Percentiles rank a stretch among this genome's conserved stretches.
phyloP scores from a whole-genome alignment of 495 filamentous ascomycete genomes.

The Acidomyces sp. region DNA sequence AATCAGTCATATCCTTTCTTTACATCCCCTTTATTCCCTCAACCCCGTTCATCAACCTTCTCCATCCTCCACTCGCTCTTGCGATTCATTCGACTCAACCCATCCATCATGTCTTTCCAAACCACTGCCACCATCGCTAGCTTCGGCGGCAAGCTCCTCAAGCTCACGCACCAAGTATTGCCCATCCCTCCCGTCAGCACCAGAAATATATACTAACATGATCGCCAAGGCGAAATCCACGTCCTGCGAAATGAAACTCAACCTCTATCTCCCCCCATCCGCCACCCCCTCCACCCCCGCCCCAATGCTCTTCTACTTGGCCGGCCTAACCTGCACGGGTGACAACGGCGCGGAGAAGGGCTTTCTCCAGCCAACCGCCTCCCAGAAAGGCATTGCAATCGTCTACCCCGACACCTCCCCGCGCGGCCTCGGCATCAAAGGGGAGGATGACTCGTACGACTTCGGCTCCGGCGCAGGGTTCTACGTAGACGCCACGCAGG shows the following conservation, averaged over 20 bases:
- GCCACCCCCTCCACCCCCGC: constrained; percentile 42
- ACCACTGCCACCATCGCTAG: constrained; percentile 80
- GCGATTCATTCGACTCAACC: background rate
- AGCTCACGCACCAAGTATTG: constrained; percentile 58
- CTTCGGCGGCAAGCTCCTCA: constrained; percentile 91
- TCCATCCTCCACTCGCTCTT: background rate
- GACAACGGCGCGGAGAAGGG: constrained; percentile 96
- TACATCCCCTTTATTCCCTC: too few relatives aligned
- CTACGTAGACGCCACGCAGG: constrained; percentile 78
- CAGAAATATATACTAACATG: background rate
- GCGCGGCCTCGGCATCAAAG: constrained; percentile 61
- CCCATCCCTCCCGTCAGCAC: background rate
- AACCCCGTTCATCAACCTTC: too few relatives aligned
- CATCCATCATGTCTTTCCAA: constrained; percentile 54
- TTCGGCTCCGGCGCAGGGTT: constrained; percentile 87
- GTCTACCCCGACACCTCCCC: constrained; percentile 93
- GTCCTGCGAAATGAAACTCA: constrained; percentile 53
- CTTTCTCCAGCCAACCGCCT: constrained; percentile 77
- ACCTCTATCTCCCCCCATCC: constrained; percentile 53
- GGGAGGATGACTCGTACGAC: constrained; percentile 75
- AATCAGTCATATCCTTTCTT: too few relatives aligned
- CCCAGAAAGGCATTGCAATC: constrained; percentile 66
- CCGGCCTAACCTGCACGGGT: constrained; percentile 86
- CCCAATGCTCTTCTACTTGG: constrained; percentile 87
- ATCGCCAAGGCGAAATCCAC: constrained; percentile 43